These are phyloP conservation scores for Dichomitus squalens DNA, from an alignment of 1,284 basidiomycete genomes.

Conservation along the genomic window DNA sequence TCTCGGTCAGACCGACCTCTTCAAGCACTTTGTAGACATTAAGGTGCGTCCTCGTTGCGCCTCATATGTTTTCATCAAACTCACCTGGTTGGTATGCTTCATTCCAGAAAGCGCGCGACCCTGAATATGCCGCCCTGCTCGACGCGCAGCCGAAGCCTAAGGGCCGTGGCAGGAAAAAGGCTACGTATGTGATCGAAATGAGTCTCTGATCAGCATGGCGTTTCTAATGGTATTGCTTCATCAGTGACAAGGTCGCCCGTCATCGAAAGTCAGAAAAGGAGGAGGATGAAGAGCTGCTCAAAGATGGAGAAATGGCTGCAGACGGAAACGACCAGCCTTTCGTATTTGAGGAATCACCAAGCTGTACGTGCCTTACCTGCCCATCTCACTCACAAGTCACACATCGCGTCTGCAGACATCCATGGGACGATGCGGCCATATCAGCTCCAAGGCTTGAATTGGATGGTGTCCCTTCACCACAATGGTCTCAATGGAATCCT, in stretches of 20 bases:
- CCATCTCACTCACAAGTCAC: constrained; percentile 2
- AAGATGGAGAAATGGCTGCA: constrained; percentile 80
- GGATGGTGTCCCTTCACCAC: constrained; percentile 94
- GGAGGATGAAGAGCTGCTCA: constrained; percentile 94
- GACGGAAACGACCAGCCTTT: constrained; percentile 85
- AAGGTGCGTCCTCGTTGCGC: constrained; percentile 55
- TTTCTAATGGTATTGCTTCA: too few relatives aligned
- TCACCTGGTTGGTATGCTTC: neutral
- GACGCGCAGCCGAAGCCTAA: constrained; percentile 83
- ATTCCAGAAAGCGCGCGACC: constrained; percentile 82
- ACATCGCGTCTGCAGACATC: constrained; percentile 59
- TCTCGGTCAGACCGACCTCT: constrained; percentile 93
- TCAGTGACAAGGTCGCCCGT: constrained; percentile 73
- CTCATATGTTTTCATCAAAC: neutral
- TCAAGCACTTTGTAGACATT: constrained; percentile 95
- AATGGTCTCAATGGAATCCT: constrained; percentile 94
- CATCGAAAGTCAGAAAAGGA: constrained; percentile 98
- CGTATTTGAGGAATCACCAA: constrained; percentile 91
- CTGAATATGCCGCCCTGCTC: constrained; percentile 90
- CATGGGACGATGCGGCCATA: constrained; percentile 92
- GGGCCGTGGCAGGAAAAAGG: constrained; percentile 81
- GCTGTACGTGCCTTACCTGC: constrained; percentile 57
- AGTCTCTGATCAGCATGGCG: neutral
- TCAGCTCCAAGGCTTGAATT: constrained; percentile 95
- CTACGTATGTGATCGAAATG: constrained; percentile 52